phyloP scores from a whole-genome alignment of 768 basidiomycete genomes.

The Phylloporus scabripes region DNA sequence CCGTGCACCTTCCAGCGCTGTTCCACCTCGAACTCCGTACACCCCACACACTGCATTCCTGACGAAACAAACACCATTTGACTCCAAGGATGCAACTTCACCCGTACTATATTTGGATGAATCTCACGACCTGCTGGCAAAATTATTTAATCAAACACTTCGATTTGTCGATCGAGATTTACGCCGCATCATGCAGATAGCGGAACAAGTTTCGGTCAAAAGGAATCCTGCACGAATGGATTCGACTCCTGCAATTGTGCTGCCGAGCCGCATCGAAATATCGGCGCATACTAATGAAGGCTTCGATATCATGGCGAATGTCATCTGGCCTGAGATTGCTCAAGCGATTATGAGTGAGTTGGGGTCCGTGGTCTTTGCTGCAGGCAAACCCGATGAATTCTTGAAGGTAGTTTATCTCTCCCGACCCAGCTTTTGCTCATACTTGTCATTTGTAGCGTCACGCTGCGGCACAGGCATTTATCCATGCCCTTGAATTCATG shows the following conservation, averaged over 20 bases:
- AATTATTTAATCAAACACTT: conserved; percentile 77
- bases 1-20: conserved; percentile 23
- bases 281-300: conserved; percentile 28
- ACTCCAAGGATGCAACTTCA: conserved; percentile 24
- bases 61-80: conserved; percentile 37
- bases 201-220: conserved; percentile 60
- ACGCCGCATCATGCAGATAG: conserved; percentile 66
- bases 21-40: conserved; percentile 51
- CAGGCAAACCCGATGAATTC: conserved; percentile 86
- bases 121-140: conserved; percentile 60
- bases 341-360: conserved; percentile 79
- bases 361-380: conserved; percentile 80
- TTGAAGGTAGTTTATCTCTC: conserved; percentile 54
- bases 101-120: conserved; percentile 58
- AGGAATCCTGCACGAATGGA: conserved; percentile 29
- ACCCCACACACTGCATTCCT: conserved; percentile 46
- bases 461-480: conserved; percentile 75
- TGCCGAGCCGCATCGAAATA: conserved; percentile 1
- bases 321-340: conserved; percentile 85
- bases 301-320: conserved; percentile 83
- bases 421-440: background rate
- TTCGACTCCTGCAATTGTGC: background rate
- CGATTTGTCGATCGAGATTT: conserved; percentile 77
- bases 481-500: conserved; percentile 74
- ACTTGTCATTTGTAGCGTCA: conserved; percentile 56